phyloP scores from a whole-genome alignment of 352 stramenopile genomes.

The Phytophthora colocasiae region DNA sequence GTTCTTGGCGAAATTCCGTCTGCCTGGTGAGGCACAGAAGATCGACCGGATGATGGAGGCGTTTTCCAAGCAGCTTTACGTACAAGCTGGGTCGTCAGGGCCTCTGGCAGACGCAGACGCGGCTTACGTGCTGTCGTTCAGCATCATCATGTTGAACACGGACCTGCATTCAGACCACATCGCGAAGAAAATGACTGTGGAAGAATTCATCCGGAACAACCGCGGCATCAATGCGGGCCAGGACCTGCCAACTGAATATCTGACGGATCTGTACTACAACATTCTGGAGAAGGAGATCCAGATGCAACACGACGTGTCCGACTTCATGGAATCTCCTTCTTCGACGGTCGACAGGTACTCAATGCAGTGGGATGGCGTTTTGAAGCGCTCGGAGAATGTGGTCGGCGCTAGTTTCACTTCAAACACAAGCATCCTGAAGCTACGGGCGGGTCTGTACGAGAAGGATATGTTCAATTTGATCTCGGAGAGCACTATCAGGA shows the following conservation, averaged over 20 bases:
- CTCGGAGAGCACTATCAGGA: conserved; percentile 80
- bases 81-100: conserved; percentile 65
- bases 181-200: conserved; percentile 88
- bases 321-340: conserved; percentile 71
- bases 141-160: conserved; percentile 99
- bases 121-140: conserved; percentile 97
- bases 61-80: conserved; percentile 94
- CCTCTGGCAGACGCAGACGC: conserved; percentile 90
- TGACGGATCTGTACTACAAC: conserved; percentile 82
- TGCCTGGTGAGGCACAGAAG: conserved; percentile 98
- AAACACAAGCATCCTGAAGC: conserved; percentile 85
- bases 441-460: conserved; percentile 84
- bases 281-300: conserved; percentile 87
- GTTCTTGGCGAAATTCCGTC: conserved; percentile 95
- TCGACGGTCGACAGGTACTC: conserved; percentile 87
- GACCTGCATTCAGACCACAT: conserved; percentile 96
- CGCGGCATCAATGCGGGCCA: conserved; percentile 85
- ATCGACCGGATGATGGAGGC: conserved; percentile 98
- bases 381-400: conserved; percentile 89
- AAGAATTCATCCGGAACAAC: conserved; percentile 91
- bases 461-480: conserved; percentile 91
- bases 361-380: conserved; percentile 87
- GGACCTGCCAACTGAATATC: conserved; percentile 76
- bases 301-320: conserved; percentile 89
- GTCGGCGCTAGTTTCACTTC: conserved; percentile 89